These are phyloP conservation scores for Sporothrix protearum DNA, from an alignment of 2,329 filamentous ascomycete genomes.

Conservation along the genomic window DNA sequence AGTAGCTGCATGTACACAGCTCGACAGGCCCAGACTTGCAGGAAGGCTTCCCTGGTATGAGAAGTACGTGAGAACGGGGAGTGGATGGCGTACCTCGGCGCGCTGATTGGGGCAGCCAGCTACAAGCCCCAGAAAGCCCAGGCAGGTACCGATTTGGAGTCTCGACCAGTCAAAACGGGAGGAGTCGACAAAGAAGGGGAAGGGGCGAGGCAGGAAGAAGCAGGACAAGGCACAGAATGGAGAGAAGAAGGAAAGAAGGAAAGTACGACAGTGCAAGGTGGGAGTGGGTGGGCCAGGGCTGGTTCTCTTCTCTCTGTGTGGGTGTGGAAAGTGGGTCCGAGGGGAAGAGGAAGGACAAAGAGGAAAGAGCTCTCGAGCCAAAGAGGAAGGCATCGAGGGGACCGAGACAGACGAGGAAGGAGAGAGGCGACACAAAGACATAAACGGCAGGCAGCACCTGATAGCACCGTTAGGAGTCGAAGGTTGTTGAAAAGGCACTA, in stretches of 20 bases:
- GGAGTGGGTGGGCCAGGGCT: conserved; percentile 9
- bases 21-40: not conserved
- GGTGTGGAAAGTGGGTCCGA: conserved; percentile 1
- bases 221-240: not conserved
- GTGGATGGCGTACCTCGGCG: not conserved
- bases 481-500: not conserved
- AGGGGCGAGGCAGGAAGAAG: conserved; percentile 3
- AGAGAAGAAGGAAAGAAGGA: not conserved
- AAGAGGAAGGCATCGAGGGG: not conserved
- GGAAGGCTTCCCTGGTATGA: not conserved
- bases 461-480: not conserved
- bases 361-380: not conserved
- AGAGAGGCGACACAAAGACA: not conserved
- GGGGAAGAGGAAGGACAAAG: not conserved
- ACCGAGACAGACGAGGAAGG: not conserved
- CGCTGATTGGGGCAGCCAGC: conserved; percentile 5
- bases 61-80: not conserved
- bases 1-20: conserved; percentile 1
- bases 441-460: not conserved
- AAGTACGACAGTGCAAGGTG: not conserved
- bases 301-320: not conserved
- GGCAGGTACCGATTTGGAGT: not conserved
- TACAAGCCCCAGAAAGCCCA: not conserved
- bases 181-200: not conserved
- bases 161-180: not conserved